phyloP scores from a whole-genome alignment of 2,329 filamentous ascomycete genomes.

The Curvularia verruculosa region DNA sequence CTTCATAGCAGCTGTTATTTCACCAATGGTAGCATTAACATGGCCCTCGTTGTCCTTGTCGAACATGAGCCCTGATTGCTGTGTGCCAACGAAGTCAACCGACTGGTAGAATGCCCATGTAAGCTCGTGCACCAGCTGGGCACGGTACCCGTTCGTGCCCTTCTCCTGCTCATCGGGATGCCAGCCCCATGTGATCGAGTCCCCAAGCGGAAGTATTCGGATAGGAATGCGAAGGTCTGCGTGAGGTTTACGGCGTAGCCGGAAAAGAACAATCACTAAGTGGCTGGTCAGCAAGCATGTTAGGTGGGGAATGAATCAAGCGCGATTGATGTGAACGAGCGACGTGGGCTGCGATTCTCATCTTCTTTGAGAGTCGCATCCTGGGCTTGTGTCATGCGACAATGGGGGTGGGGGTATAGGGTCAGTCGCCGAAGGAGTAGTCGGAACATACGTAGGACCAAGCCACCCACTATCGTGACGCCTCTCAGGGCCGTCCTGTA shows the following conservation, averaged over 20 bases:
- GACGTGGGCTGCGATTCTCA: not conserved
- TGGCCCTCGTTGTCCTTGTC: slow-evolving; percentile 46
- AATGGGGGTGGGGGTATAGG: not conserved
- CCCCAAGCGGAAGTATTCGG: slow-evolving; percentile 34
- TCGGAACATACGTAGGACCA: slow-evolving; percentile 12
- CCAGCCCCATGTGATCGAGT: slow-evolving; percentile 44
- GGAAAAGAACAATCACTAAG: slow-evolving; percentile 14
- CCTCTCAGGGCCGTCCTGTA: slow-evolving; percentile 4
- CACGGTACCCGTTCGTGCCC: slow-evolving; percentile 51
- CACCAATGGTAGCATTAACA: slow-evolving; percentile 37
- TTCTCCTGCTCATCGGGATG: slow-evolving; percentile 16
- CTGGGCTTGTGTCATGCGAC: not conserved
- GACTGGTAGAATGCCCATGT: slow-evolving; percentile 22
- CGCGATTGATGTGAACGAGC: slow-evolving; percentile 2
- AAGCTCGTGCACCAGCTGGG: slow-evolving; percentile 34
- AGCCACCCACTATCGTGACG: slow-evolving; percentile 6
- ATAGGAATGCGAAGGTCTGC: slow-evolving; percentile 18
- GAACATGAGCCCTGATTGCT: slow-evolving; percentile 39
- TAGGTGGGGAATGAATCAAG: not conserved
- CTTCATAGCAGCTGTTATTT: slow-evolving; percentile 29
- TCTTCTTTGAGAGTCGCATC: not conserved
- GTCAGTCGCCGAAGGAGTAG: not conserved
- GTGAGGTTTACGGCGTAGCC: slow-evolving; percentile 9
- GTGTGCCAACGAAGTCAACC: slow-evolving; percentile 42
- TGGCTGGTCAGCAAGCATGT: slow-evolving; percentile 3